A percentile compares a stretch with the other conserved stretches of the same genome.
Evolutionary conservation across 148 eudicot genomes (phyloP).

Genomic region (Amaranthus hypochondriacus): DNA sequence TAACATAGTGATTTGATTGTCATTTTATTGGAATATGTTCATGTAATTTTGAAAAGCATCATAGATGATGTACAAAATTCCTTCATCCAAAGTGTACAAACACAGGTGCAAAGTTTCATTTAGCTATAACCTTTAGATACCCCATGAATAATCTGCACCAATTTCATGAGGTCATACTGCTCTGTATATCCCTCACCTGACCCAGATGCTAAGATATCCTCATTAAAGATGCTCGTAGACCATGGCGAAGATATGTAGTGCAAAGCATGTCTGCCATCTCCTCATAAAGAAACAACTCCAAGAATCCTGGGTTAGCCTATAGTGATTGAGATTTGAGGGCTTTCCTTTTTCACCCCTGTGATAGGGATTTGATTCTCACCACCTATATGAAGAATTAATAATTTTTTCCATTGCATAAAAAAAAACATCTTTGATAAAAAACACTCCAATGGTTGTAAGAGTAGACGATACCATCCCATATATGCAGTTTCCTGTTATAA

Average conservation of each 20-base stretch:
- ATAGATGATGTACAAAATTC: neutral
- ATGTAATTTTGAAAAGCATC: neutral
- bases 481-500: neutral
- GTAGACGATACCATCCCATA: neutral
- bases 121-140: neutral
- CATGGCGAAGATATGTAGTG: neutral
- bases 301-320: too few species aligned
- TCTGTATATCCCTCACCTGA: neutral
- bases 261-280: neutral
- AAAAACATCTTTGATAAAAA: neutral
- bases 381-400: too few species aligned
- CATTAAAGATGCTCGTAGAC: neutral
- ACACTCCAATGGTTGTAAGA: neutral
- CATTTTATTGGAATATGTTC: neutral
- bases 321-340: too few species aligned
- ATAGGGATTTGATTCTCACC: too few species aligned
- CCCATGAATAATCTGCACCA: neutral
- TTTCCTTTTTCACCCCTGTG: too few species aligned
- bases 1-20: neutral
- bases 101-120: neutral
- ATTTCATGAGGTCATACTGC: neutral
- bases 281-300: neutral
- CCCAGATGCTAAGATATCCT: neutral
- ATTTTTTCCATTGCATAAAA: too few species aligned
- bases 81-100: neutral